Evolutionary conservation across 2,329 filamentous ascomycete genomes (phyloP), one percentile per base, ranked within the genome.

Genomic region (Penicillium sp.): DNA sequence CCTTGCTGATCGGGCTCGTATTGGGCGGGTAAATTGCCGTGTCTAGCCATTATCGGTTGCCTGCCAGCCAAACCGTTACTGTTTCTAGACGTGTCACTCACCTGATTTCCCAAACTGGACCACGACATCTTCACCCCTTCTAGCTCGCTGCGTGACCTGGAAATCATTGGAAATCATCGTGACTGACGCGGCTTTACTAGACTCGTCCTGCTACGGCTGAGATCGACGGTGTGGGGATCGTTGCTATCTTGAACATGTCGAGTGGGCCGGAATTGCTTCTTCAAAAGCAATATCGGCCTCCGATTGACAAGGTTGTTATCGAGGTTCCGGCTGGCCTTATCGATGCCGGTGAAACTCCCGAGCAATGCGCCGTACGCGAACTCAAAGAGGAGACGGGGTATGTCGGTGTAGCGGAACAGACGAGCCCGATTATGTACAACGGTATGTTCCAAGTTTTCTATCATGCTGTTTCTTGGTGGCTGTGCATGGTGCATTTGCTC

Each of bases 361-460:
- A 81, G 64, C 78, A 83, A 47, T 83, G 83, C 47, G 82, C 82
- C 13, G 72, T 86, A 11, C 76, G 85, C 19, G 85, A 87, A 70
- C 72, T 87, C 43, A 83, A 79, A 61, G 85, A 88, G 71, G 85
- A 87, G 70, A 87, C 85, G 1, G 85, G 85, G 21, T 87, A 86
- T 67, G 79, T 86, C 62, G 87, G 80, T 3, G 71, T 75, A 14
- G 76, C 74, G 10, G 70, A 76, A 58, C 57, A 75, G 62, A 75
- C 70, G 13, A 78, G 77, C 54, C 69, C 74, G 49, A 60, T 79
- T 11, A 78, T 79, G 75, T 79, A 72, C 57, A 79, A 79, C 59
- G 77, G 77, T 78, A 63, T 48, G 75, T 69, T 47, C 37, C 9
- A 16, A 5, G 7, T 6, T 61, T 48, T 72, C 67, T 47, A 13